These are phyloP conservation scores for Kodamaea derodonti DNA, from an alignment of 1,139 yeast species.

Conservation along the genomic window DNA sequence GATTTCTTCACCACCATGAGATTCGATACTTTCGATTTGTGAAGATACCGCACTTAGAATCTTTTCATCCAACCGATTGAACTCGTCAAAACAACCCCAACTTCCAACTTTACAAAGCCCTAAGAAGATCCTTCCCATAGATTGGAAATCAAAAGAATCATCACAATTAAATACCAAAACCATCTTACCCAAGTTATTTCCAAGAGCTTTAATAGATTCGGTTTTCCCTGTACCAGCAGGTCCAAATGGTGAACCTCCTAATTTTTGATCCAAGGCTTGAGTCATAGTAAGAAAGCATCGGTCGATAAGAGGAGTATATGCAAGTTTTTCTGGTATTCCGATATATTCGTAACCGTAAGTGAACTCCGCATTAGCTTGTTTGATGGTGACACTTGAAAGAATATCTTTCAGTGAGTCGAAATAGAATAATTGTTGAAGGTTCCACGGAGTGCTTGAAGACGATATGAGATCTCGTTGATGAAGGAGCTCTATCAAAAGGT, in stretches of 20 bases:
- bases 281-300: constrained; percentile 66
- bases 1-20: constrained; percentile 20
- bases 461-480: constrained; percentile 52
- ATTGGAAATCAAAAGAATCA: constrained; percentile 77
- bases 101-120: constrained; percentile 89
- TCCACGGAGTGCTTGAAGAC: constrained; percentile 36
- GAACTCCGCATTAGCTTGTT: constrained; percentile 51
- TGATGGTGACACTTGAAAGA: constrained; percentile 38
- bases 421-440: constrained; percentile 51
- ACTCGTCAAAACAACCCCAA: constrained; percentile 97
- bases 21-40: constrained; percentile 71
- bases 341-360: constrained; percentile 79
- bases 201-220: constrained; percentile 83
- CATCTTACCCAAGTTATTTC: constrained; percentile 73
- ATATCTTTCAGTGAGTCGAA: constrained; percentile 24
- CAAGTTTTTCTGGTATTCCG: constrained; percentile 73
- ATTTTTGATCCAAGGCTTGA: constrained; percentile 65
- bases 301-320: constrained; percentile 71
- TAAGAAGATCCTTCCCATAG: constrained; percentile 71
- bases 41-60: constrained; percentile 85
- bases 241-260: constrained; percentile 93
- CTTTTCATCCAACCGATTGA: constrained; percentile 71
- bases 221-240: constrained; percentile 99
- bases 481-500: constrained; percentile 60
- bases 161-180: constrained; percentile 91